Percentiles rank a stretch among this genome's conserved stretches.
Evolutionary conservation across 306 rosid species (phyloP).

Genomic region (Datisca glomerata): DNA sequence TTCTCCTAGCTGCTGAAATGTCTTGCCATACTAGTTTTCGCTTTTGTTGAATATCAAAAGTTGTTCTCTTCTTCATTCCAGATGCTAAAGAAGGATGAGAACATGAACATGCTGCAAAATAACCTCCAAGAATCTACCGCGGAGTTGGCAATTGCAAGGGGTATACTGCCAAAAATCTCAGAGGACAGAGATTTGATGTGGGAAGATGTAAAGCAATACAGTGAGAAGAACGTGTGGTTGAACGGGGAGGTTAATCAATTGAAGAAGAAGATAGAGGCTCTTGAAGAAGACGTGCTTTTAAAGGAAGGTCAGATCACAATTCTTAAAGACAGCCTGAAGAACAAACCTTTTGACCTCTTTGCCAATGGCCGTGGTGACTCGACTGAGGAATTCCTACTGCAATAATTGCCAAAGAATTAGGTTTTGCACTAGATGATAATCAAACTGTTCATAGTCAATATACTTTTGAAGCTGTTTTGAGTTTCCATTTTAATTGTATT

Average conservation of each 20-base stretch:
- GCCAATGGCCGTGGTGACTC: slow-evolving; percentile 43
- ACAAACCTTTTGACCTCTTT: slow-evolving; percentile 57
- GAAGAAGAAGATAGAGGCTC: slow-evolving; percentile 59
- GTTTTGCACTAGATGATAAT: slow-evolving; percentile 9
- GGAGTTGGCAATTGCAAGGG: slow-evolving; percentile 46
- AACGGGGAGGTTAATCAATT: slow-evolving; percentile 35
- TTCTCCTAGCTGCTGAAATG: too few species aligned
- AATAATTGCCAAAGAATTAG: slow-evolving; percentile 19
- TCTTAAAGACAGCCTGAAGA: slow-evolving; percentile 55
- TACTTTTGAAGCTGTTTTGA: slow-evolving; percentile 12
- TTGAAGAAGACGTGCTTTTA: slow-evolving; percentile 71
- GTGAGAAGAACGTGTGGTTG: slow-evolving; percentile 70
- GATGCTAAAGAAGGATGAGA: slow-evolving; percentile 80
- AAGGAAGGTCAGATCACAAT: slow-evolving; percentile 93
- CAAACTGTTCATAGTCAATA: slow-evolving; percentile 47
- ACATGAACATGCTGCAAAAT: slow-evolving; percentile 34
- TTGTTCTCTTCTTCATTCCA: too few species aligned
- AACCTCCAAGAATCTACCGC: slow-evolving; percentile 55
- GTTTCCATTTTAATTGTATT: slow-evolving; percentile 1
- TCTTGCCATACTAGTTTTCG: too few species aligned
- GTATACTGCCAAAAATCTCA: slow-evolving; percentile 51
- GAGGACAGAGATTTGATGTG: slow-evolving; percentile 76
- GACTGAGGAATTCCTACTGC: slow-evolving; percentile 40
- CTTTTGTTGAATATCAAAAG: too few species aligned
- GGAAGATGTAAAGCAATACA: slow-evolving; percentile 71